Conservation (phyloP, 2,329 filamentous ascomycete genomes). For the Colletotrichum viniferum region DNA sequence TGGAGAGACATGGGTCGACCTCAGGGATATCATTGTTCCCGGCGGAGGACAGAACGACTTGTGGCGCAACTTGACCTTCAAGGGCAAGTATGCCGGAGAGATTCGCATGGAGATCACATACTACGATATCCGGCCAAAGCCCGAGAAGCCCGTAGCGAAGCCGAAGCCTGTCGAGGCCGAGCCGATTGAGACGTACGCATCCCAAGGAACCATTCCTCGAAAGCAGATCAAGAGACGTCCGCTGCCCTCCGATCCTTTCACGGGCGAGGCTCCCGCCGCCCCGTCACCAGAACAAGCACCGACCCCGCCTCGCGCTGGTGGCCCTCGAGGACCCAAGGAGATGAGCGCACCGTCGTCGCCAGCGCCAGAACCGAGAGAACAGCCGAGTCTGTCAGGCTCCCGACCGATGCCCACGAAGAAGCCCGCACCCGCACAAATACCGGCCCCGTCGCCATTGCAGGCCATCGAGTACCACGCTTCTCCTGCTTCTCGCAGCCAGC, state of each 20-base stretch:
- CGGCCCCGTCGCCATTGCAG: conserved; percentile 59
- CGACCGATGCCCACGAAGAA: conserved; percentile 31
- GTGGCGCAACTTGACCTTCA: conserved; percentile 88
- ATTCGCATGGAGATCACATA: conserved; percentile 94
- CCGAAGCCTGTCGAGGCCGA: conserved; percentile 42
- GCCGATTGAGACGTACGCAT: conserved; percentile 11
- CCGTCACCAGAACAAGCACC: conserved; percentile 47
- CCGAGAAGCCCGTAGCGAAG: conserved; percentile 70
- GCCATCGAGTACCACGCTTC: conserved; percentile 54
- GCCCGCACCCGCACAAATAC: conserved; percentile 40
- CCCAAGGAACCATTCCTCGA: conserved; percentile 52
- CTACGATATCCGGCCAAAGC: conserved; percentile 87
- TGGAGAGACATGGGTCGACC: conserved; percentile 88
- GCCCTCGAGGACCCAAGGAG: conserved; percentile 15
- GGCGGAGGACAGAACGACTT: conserved; percentile 93
- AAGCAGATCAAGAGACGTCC: conserved; percentile 81
- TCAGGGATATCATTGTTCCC: conserved; percentile 78
- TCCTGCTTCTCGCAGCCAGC: conserved; percentile 31
- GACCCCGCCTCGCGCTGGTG: conserved; percentile 46
- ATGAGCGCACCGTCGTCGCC: neutral
- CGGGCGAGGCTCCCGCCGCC: conserved; percentile 49
- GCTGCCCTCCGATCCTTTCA: conserved; percentile 78
- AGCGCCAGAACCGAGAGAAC: neutral
- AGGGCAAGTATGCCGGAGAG: conserved; percentile 94
- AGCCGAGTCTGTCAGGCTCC: conserved; percentile 10